These are phyloP conservation scores for Nothophaeocryptopus gaeumannii DNA, from an alignment of 2,329 filamentous ascomycete species.

Conservation along the genomic window DNA sequence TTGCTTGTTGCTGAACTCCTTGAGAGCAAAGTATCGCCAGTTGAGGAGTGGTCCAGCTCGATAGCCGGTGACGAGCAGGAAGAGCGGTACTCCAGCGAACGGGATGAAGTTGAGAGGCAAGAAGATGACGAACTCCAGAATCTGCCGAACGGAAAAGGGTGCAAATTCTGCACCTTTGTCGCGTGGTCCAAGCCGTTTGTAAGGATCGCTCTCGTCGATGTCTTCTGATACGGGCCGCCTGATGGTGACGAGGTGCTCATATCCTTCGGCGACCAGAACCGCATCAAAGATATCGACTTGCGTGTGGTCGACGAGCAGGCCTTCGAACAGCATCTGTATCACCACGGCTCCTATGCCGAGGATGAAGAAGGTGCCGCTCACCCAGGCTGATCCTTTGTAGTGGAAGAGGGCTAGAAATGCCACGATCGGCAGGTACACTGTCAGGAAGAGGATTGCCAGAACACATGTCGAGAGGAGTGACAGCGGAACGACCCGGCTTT, in stretches of 20 bases:
- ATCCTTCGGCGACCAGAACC: constrained; percentile 69
- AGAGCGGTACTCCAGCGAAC: constrained; percentile 76
- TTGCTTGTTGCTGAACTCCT: constrained; percentile 70
- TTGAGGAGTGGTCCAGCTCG: constrained; percentile 85
- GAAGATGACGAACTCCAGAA: constrained; percentile 70
- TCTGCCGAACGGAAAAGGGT: constrained; percentile 88
- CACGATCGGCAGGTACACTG: constrained; percentile 84
- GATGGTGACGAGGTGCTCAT: constrained; percentile 62
- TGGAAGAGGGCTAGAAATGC: constrained; percentile 89
- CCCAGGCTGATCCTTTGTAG: constrained; percentile 70
- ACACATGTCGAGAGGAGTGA: constrained; percentile 79
- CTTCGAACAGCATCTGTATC: constrained; percentile 56
- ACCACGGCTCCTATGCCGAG: constrained; percentile 64
- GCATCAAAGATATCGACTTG: constrained; percentile 81
- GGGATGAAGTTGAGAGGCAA: constrained; percentile 81
- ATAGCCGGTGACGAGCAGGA: constrained; percentile 83
- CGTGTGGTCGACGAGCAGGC: constrained; percentile 64
- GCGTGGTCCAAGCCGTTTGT: constrained; percentile 79
- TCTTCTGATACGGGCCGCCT: constrained; percentile 64
- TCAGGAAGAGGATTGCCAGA: constrained; percentile 81
- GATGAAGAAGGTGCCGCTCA: constrained; percentile 82
- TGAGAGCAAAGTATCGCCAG: constrained; percentile 83
- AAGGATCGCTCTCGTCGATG: constrained; percentile 67
- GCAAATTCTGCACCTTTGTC: constrained; percentile 74
- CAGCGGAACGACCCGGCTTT: constrained; percentile 73